Evolutionary conservation across 768 basidiomycete species (phyloP), one percentile per base, ranked within the genome.

Genomic region (Dentipellis sp.): DNA sequence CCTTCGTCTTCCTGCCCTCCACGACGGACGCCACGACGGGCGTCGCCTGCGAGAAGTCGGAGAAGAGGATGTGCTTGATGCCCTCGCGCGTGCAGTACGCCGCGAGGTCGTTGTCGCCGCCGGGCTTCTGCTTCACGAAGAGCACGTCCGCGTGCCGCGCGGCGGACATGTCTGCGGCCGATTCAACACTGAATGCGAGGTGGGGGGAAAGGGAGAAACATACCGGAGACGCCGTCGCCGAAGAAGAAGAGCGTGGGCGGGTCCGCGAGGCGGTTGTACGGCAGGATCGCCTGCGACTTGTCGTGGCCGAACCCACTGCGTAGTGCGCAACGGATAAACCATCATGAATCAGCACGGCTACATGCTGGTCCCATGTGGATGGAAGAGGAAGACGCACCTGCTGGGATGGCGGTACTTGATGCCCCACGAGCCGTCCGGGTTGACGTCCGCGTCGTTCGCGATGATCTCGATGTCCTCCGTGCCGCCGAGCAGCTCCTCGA

Each of bases 161-260:
- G 3, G 97, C 95, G 9, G 91, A 94, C 70, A 97, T 80, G 68
- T 97, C 94, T 91, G 67, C 49, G 57, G n/a, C n/a, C n/a, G n/a
- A n/a, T n/a, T n/a, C n/a, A n/a, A n/a, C n/a, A n/a, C n/a, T n/a
- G n/a, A n/a, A n/a, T n/a, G n/a, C n/a, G n/a, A n/a, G n/a, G n/a
- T n/a, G n/a, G 50, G 19, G 35, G 48, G 37, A 35, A 12, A 47
- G n/a, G 19, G 10, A 56, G 10, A 22, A 29, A 72, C 79, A 42
- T 57, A 90, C 92, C 93, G 55, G 91, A 94, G 51, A 97, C 97
- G 36, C 97, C 97, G 67, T 99, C 97, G 0, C 97, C 97, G 60
- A 97, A 94, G 81, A 97, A 99, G 72, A 99, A 95, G 10, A 95
- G 74, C 1, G 80, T 84, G 2, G 97, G 95, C 4, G 84, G 82